A percentile compares a stretch with the other conserved stretches of the same genome.
These are phyloP conservation scores for Umbelopsis sp. DNA, from an alignment of 192 early-diverging fungal species.

Conservation along the genomic window DNA sequence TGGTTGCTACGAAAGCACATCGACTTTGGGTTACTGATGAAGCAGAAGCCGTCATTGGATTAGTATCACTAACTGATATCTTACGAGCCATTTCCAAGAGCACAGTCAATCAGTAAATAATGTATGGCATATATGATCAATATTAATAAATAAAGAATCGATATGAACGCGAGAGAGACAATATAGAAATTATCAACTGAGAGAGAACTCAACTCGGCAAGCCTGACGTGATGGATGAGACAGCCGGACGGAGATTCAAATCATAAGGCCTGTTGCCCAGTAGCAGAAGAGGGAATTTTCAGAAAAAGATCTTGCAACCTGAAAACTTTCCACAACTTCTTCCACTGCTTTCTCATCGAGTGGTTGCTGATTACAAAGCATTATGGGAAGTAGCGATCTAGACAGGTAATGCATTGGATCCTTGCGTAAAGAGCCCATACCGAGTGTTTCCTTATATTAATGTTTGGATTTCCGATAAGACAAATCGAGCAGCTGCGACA, in stretches of 20 bases:
- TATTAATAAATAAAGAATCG: background rate
- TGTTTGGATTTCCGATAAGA: slow-evolving; percentile 33
- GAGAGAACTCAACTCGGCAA: no score
- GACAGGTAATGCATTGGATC: slow-evolving; percentile 1
- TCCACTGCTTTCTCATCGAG: slow-evolving; percentile 1
- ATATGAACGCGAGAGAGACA: background rate
- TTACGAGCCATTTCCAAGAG: slow-evolving; percentile 43
- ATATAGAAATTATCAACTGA: background rate
- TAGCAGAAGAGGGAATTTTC: no score
- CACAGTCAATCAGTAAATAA: background rate
- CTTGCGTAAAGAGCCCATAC: no score
- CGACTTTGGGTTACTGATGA: slow-evolving; percentile 79
- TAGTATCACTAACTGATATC: slow-evolving; percentile 83
- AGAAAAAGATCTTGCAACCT: no score
- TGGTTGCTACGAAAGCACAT: slow-evolving; percentile 81
- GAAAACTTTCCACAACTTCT: background rate
- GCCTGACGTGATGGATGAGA: no score
- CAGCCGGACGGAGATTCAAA: no score
- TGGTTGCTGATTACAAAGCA: background rate
- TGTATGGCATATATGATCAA: background rate
- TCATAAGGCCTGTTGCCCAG: no score
- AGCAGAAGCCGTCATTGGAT: slow-evolving; percentile 57
- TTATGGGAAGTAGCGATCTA: slow-evolving; percentile 17
- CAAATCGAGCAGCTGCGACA: slow-evolving; percentile 88
- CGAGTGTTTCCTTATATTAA: background rate